Conservation (phyloP, 768 basidiomycete genomes). For the Mycena haematopus region DNA sequence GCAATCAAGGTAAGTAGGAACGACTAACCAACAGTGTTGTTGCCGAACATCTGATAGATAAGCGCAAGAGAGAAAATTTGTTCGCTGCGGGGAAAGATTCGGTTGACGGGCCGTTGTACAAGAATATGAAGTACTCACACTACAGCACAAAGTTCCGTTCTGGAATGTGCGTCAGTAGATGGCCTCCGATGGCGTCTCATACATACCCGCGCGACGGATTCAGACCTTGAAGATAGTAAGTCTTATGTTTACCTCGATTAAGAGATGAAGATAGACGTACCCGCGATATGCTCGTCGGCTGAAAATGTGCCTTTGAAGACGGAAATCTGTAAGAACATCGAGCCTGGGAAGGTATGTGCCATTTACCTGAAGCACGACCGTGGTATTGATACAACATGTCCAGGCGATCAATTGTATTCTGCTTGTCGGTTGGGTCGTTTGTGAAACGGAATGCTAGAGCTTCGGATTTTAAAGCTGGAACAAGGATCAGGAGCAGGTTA, state of each 20-base stretch:
- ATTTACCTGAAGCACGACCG: constrained; percentile 40
- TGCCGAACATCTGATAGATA: constrained; percentile 49
- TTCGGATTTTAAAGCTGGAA: constrained; percentile 47
- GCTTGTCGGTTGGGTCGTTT: constrained; percentile 44
- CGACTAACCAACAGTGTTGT: constrained; percentile 41
- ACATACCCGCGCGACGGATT: constrained; percentile 49
- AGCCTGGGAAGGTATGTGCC: no score
- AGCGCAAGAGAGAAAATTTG: constrained; percentile 51
- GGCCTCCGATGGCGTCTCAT: background rate
- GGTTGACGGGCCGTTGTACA: no score
- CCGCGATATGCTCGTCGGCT: constrained; percentile 43
- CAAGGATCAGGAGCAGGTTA: constrained; percentile 23
- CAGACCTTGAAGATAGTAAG: constrained; percentile 29
- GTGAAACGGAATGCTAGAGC: constrained; percentile 51
- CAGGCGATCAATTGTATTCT: constrained; percentile 46
- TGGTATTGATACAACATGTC: constrained; percentile 48
- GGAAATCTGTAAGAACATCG: no score
- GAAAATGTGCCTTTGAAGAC: no score
- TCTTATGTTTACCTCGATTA: no score
- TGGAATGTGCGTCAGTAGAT: constrained; percentile 10
- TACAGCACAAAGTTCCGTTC: constrained; percentile 48
- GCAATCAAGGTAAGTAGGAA: background rate
- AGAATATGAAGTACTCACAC: constrained; percentile 38
- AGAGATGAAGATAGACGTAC: no score
- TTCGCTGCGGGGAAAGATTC: constrained; percentile 36